These are phyloP conservation scores for Alternaria rosae DNA, from an alignment of 2,329 filamentous ascomycete genomes.

Conservation along the genomic window DNA sequence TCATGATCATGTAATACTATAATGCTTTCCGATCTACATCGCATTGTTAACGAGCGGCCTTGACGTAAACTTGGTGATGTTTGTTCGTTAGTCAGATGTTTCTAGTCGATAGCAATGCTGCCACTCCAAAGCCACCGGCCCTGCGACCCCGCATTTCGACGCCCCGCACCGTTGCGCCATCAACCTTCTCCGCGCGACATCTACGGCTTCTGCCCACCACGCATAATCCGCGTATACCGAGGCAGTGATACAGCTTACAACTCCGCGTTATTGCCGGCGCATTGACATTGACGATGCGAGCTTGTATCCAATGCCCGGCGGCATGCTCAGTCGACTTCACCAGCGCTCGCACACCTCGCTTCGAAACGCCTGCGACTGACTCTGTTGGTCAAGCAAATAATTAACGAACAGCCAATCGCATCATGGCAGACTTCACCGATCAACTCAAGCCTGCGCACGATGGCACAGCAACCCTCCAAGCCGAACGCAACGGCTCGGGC, in stretches of 20 bases:
- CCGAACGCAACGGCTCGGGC: slow-evolving; percentile 55
- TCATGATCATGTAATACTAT: not conserved
- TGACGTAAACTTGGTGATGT: not conserved
- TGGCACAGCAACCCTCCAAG: slow-evolving; percentile 56
- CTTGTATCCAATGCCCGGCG: not conserved
- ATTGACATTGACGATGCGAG: slow-evolving; percentile 5
- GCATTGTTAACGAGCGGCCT: not conserved
- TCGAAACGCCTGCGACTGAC: slow-evolving; percentile 10
- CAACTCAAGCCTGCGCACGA: slow-evolving; percentile 56
- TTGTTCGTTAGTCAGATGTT: not conserved
- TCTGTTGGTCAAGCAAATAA: not conserved
- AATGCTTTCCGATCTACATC: not conserved
- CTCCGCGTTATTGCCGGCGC: slow-evolving; percentile 18
- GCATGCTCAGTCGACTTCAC: not conserved
- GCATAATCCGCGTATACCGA: slow-evolving; percentile 16
- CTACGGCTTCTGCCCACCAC: not conserved
- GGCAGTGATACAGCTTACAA: slow-evolving; percentile 14
- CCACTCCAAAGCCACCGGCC: slow-evolving; percentile 8
- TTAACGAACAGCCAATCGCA: slow-evolving; percentile 9
- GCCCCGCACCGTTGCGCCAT: slow-evolving; percentile 22
- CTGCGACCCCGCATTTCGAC: slow-evolving; percentile 16
- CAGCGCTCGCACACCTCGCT: slow-evolving; percentile 2
- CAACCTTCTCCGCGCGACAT: slow-evolving; percentile 1
- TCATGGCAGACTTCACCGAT: slow-evolving; percentile 60
- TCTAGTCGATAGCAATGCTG: not conserved